Evolutionary conservation across 495 filamentous ascomycete species (phyloP).

Genomic region (Chaetomium cochliodes): DNA sequence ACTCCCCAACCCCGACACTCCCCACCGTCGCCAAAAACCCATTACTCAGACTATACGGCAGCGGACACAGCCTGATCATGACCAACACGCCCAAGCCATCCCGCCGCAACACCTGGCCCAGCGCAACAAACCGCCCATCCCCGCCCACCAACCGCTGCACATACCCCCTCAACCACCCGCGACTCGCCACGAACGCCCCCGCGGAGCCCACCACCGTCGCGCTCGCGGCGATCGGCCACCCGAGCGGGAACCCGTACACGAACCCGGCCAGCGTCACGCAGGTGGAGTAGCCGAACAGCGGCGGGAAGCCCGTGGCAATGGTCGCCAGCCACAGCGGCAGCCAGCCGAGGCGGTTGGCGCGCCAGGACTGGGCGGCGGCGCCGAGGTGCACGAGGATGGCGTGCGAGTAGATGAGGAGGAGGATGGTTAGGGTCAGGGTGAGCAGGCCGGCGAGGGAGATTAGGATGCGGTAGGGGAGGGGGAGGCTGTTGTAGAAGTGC

Average conservation of each 20-base stretch:
- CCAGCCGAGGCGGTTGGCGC: slow-evolving; percentile 66
- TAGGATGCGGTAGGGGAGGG: slow-evolving; percentile 60
- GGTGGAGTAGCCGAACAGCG: slow-evolving; percentile 85
- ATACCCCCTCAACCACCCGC: slow-evolving; percentile 72
- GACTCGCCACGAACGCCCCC: slow-evolving; percentile 72
- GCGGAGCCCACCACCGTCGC: slow-evolving; percentile 78
- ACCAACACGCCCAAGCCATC: slow-evolving; percentile 86
- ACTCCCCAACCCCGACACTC: slow-evolving; percentile 72
- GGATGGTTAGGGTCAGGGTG: slow-evolving; percentile 53
- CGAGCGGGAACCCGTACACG: slow-evolving; percentile 88
- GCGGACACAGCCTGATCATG: slow-evolving; percentile 89
- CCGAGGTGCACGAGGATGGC: no score
- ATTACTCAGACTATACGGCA: slow-evolving; percentile 94
- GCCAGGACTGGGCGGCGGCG: slow-evolving; percentile 71
- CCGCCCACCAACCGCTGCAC: slow-evolving; percentile 76
- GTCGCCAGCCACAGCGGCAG: slow-evolving; percentile 75
- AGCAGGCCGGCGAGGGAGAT: slow-evolving; percentile 51
- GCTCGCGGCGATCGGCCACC: slow-evolving; percentile 81
- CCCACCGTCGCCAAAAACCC: slow-evolving; percentile 92
- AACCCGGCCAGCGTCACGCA: slow-evolving; percentile 85
- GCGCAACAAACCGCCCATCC: slow-evolving; percentile 69
- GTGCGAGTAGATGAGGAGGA: no score
- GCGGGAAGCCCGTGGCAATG: slow-evolving; percentile 81
- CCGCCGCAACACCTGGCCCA: slow-evolving; percentile 63
- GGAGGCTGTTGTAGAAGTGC: slow-evolving; percentile 46